Conservation (phyloP, 2,329 filamentous ascomycete species). For the Aspergillus latus region DNA sequence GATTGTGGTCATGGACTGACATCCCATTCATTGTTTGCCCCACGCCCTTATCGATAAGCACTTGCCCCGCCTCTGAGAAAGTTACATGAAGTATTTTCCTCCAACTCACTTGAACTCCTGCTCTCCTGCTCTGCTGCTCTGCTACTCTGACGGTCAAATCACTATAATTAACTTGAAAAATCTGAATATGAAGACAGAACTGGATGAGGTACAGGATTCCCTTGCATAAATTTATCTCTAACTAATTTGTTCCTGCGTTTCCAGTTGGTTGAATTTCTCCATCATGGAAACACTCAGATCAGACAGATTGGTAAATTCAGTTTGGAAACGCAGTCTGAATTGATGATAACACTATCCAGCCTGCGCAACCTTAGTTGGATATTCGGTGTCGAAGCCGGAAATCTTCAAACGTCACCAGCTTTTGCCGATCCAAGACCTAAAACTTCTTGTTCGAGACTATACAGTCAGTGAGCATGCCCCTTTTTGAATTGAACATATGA, state of each 20-base stretch:
- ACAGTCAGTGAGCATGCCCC: constrained; percentile 54
- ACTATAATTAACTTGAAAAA: background rate
- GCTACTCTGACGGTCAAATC: no score
- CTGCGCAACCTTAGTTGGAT: constrained; percentile 82
- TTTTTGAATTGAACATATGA: background rate
- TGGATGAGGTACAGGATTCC: constrained; percentile 64
- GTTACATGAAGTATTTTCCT: no score
- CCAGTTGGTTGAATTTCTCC: constrained; percentile 75
- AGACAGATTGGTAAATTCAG: constrained; percentile 65
- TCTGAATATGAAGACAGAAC: constrained; percentile 67
- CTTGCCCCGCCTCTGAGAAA: no score
- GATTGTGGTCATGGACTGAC: no score
- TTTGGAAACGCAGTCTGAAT: background rate
- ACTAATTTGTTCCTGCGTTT: background rate
- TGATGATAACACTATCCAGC: constrained; percentile 50
- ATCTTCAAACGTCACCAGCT: constrained; percentile 83
- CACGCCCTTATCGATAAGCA: no score
- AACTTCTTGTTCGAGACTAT: constrained; percentile 81
- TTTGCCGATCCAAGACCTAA: constrained; percentile 80
- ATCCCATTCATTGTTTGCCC: no score
- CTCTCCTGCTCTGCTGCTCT: no score
- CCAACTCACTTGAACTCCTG: no score
- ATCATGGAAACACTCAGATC: constrained; percentile 87
- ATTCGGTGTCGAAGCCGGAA: constrained; percentile 69
- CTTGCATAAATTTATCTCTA: background rate